phyloP scores from a whole-genome alignment of 1,139 yeast genomes.

The Hansenula lynferdii region DNA sequence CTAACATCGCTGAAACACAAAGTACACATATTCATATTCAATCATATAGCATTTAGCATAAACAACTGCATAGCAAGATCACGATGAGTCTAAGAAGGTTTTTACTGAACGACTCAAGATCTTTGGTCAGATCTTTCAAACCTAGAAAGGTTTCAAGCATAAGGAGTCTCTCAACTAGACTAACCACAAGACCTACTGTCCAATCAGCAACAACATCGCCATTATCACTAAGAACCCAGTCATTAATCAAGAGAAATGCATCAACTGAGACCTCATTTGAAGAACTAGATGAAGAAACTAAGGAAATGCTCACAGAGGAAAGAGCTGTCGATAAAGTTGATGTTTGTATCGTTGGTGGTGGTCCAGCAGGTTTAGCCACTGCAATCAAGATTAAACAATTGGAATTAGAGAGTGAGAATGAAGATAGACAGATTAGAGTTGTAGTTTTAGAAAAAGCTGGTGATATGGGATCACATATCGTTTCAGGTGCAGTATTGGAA shows the following conservation, averaged over 20 bases:
- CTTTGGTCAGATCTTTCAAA: neutral
- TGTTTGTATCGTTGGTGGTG: conserved; percentile 95
- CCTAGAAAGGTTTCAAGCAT: neutral
- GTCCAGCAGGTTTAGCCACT: conserved; percentile 95
- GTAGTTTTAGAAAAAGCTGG: conserved; percentile 89
- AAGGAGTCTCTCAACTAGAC: neutral
- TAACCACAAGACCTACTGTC: no score
- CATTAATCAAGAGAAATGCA: conserved; percentile 1
- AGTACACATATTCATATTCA: no score
- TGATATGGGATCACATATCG: conserved; percentile 87
- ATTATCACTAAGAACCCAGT: neutral
- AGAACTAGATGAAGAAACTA: conserved; percentile 40
- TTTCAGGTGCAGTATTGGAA: conserved; percentile 92
- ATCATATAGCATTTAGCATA: no score
- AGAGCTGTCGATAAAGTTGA: conserved; percentile 84
- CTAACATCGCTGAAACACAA: no score
- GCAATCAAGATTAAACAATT: conserved; percentile 86
- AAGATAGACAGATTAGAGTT: conserved; percentile 61
- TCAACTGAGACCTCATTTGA: conserved; percentile 28
- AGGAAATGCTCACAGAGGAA: conserved; percentile 46
- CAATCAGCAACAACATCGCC: no score
- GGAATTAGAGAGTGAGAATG: conserved; percentile 66
- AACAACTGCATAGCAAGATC: no score
- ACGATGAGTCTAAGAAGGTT: conserved; percentile 1
- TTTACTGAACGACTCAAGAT: neutral